phyloP scores from a whole-genome alignment of 2,329 filamentous ascomycete genomes.

The Apiospora sp. region DNA sequence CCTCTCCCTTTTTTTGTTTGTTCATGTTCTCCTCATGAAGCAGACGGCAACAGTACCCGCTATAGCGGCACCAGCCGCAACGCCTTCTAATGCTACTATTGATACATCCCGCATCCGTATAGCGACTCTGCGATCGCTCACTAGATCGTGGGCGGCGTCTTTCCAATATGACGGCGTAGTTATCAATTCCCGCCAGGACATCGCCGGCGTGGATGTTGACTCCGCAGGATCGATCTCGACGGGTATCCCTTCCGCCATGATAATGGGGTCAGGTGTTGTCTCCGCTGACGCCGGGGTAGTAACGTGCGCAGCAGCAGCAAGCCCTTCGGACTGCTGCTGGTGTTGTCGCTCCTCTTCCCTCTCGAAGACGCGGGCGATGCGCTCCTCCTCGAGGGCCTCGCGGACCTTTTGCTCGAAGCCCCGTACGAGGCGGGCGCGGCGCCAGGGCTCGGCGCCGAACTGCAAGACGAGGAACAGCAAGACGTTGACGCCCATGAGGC shows the following conservation, averaged over 20 bases:
- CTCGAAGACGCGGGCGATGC: slow-evolving; percentile 39
- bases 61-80: slow-evolving; percentile 69
- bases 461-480: slow-evolving; percentile 86
- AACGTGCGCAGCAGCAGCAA: neutral
- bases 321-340: neutral
- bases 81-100: slow-evolving; percentile 72
- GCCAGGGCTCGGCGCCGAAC: slow-evolving; percentile 93
- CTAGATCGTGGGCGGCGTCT: slow-evolving; percentile 62
- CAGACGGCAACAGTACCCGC: slow-evolving; percentile 60
- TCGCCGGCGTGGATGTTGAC: slow-evolving; percentile 18
- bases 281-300: neutral
- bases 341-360: slow-evolving; percentile 28
- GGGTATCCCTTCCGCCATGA: neutral
- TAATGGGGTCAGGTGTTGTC: neutral
- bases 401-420: slow-evolving; percentile 83
- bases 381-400: slow-evolving; percentile 74
- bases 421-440: slow-evolving; percentile 78
- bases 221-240: neutral
- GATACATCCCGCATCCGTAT: slow-evolving; percentile 76
- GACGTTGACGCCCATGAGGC: slow-evolving; percentile 96
- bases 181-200: slow-evolving; percentile 53
- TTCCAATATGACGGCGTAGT: slow-evolving; percentile 55
- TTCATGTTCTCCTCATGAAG: slow-evolving; percentile 34
- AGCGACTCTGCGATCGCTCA: slow-evolving; percentile 69
- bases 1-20: neutral